A percentile compares a stretch with the other conserved stretches of the same genome.
Evolutionary conservation across 129 eudicot genomes (phyloP).

Genomic region (Saussurea involucrata): DNA sequence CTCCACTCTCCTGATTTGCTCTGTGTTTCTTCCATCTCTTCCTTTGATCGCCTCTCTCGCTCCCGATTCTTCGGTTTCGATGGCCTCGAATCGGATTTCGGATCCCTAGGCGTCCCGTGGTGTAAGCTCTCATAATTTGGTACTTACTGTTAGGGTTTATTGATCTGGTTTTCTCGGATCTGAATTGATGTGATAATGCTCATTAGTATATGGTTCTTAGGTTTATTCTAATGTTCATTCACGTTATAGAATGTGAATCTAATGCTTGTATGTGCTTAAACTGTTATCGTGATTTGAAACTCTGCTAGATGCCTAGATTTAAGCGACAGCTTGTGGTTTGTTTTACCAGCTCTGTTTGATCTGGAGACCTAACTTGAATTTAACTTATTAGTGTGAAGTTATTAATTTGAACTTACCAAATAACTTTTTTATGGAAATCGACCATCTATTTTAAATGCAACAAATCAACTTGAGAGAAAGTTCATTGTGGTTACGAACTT

Average conservation of each 20-base stretch:
- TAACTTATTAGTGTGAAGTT: neutral
- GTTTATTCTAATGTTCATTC: neutral
- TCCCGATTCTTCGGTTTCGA: constrained; percentile 66
- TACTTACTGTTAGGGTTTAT: neutral
- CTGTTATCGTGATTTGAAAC: neutral
- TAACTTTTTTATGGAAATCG: neutral
- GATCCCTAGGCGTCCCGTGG: constrained; percentile 90
- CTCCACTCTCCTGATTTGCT: constrained; percentile 53
- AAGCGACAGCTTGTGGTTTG: neutral
- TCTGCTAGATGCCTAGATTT: neutral
- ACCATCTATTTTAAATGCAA: neutral
- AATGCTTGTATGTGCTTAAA: neutral
- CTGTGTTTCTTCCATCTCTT: constrained; percentile 54
- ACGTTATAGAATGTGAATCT: neutral
- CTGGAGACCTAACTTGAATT: neutral
- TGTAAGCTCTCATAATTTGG: constrained; percentile 51
- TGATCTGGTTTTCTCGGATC: constrained; percentile 9
- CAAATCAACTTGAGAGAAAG: neutral
- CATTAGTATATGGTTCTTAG: neutral
- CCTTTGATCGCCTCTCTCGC: constrained; percentile 63
- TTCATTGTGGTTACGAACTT: neutral
- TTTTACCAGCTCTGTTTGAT: neutral
- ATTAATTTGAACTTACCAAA: neutral
- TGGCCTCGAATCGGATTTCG: constrained; percentile 75
- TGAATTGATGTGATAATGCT: neutral